Evolutionary conservation across 2,329 filamentous ascomycete genomes (phyloP).

Genomic region (Ceratocystis alfenasii): DNA sequence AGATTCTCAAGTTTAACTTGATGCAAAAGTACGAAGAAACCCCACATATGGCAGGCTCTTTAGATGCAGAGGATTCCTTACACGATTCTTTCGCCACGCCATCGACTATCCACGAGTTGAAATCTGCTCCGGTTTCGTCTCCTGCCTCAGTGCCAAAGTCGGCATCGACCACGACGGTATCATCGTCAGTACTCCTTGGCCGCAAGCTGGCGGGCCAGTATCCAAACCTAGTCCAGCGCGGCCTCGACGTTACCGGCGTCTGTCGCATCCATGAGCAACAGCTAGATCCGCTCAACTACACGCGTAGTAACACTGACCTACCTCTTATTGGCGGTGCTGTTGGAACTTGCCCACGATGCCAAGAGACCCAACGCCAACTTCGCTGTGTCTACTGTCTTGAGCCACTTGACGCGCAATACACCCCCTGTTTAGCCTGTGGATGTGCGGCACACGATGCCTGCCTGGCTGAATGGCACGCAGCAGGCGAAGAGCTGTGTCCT

Average conservation of each 20-base stretch:
- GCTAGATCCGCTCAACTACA: conserved; percentile 45
- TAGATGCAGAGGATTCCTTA: not conserved
- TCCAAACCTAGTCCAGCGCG: conserved; percentile 31
- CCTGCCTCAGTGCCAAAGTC: conserved; percentile 32
- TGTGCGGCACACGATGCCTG: conserved; percentile 50
- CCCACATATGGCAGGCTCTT: not conserved
- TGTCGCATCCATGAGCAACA: conserved; percentile 52
- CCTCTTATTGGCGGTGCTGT: conserved; percentile 37
- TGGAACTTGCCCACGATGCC: conserved; percentile 41
- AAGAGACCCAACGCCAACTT: conserved; percentile 44
- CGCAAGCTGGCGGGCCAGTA: conserved; percentile 38
- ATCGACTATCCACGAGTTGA: not conserved
- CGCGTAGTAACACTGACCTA: conserved; percentile 27
- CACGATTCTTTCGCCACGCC: not conserved
- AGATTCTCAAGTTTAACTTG: conserved; percentile 58
- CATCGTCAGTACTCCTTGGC: conserved; percentile 24
- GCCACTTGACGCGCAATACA: conserved; percentile 47
- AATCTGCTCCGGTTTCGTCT: not conserved
- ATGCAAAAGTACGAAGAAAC: conserved; percentile 31
- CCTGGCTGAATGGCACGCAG: conserved; percentile 46
- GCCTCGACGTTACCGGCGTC: conserved; percentile 51
- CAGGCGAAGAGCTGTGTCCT: conserved; percentile 46
- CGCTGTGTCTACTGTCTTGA: conserved; percentile 52
- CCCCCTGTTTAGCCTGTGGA: conserved; percentile 50
- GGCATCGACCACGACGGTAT: conserved; percentile 43